These are phyloP conservation scores for Scedosporium boydii DNA, from an alignment of 2,329 filamentous ascomycete genomes.

Conservation along the genomic window DNA sequence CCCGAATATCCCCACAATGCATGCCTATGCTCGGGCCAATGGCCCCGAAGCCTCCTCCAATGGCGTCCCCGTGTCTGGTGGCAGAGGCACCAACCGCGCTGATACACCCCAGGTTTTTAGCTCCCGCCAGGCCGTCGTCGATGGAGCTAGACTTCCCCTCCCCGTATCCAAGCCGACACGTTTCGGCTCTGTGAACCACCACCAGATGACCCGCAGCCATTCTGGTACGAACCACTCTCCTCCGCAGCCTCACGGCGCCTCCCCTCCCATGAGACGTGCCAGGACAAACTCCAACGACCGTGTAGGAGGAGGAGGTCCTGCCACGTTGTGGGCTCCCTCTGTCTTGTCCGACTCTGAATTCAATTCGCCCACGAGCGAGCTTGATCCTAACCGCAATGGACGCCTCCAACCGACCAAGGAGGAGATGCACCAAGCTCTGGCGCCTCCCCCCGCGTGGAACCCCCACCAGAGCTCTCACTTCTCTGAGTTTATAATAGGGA, in stretches of 20 bases:
- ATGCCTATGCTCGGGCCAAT: slow-evolving; percentile 5
- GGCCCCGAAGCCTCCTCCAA: slow-evolving; percentile 4
- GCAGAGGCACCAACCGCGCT: slow-evolving; percentile 1
- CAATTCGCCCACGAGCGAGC: slow-evolving; percentile 9
- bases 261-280: slow-evolving; percentile 4
- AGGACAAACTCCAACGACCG: slow-evolving; percentile 7
- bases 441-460: slow-evolving; percentile 3
- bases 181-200: slow-evolving; percentile 6
- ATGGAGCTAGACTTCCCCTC: slow-evolving; percentile 5
- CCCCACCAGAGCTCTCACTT: slow-evolving; percentile 4
- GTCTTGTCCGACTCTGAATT: slow-evolving; percentile 12
- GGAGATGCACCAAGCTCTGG: background rate
- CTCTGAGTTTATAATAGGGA: slow-evolving; percentile 7
- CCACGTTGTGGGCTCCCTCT: slow-evolving; percentile 10
- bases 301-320: background rate
- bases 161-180: slow-evolving; percentile 5
- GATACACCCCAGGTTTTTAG: slow-evolving; percentile 7
- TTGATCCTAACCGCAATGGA: background rate
- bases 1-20: slow-evolving; percentile 3
- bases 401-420: background rate
- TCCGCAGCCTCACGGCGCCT: background rate
- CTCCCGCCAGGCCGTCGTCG: slow-evolving; percentile 4
- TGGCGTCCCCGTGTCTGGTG: slow-evolving; percentile 2
- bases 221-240: slow-evolving; percentile 4
- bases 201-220: slow-evolving; percentile 1